These are phyloP conservation scores for Caloboletus firmus DNA, from an alignment of 1,284 basidiomycete genomes.

Conservation along the genomic window DNA sequence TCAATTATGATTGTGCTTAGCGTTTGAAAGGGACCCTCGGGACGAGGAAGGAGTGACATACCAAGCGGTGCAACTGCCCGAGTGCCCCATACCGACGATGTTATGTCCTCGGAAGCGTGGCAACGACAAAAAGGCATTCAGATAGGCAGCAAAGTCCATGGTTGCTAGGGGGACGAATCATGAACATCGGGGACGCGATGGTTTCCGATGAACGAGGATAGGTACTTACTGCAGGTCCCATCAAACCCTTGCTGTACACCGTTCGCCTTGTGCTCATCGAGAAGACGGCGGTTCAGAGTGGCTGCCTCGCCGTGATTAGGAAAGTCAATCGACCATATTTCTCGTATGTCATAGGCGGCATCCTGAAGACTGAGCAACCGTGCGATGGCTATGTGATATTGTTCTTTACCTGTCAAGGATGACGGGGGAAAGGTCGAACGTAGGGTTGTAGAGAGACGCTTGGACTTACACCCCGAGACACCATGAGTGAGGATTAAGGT, in stretches of 20 bases:
- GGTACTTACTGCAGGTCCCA: constrained; percentile 26
- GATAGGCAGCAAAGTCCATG: constrained; percentile 25
- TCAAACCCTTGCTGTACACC: background rate
- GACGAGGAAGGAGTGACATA: constrained; percentile 1
- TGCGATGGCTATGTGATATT: constrained; percentile 49
- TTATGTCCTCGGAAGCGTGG: constrained; percentile 25
- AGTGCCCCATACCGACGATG: constrained; percentile 30
- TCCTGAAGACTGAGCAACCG: constrained; percentile 38
- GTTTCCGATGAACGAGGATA: background rate
- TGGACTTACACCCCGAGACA: constrained; percentile 27
- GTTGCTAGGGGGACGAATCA: constrained; percentile 14
- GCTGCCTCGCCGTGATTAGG: constrained; percentile 56
- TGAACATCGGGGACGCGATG: no score
- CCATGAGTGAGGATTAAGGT: constrained; percentile 32
- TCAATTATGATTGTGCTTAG: background rate
- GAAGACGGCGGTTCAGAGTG: constrained; percentile 40
- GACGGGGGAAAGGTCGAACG: background rate
- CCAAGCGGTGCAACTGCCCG: constrained; percentile 33
- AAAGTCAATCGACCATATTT: constrained; percentile 55
- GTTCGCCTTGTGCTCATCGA: constrained; percentile 34
- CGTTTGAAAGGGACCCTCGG: background rate
- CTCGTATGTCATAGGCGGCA: constrained; percentile 39
- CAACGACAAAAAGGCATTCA: constrained; percentile 25
- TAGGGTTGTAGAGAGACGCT: background rate
- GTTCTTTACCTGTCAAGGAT: constrained; percentile 46